Conservation (phyloP, 2,329 filamentous ascomycete species). For the Diaporthe citri region DNA sequence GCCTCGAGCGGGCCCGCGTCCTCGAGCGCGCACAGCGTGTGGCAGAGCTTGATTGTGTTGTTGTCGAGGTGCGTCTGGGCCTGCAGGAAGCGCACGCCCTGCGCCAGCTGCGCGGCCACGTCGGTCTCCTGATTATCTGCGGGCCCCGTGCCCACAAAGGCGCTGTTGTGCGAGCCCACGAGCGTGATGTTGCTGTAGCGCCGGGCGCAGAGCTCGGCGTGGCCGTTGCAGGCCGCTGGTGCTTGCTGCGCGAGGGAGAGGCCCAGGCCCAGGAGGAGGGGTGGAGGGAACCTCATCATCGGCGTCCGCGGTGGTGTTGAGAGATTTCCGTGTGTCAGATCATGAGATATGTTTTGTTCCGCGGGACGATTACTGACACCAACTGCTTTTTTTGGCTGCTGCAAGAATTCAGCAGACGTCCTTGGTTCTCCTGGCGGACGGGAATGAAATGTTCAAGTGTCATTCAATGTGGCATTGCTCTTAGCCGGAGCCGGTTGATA, state of each 20-base stretch:
- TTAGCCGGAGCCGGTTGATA: not conserved
- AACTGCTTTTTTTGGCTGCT: not conserved
- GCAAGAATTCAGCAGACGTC: slow-evolving; percentile 7
- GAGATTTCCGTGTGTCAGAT: not conserved
- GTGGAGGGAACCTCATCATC: not conserved
- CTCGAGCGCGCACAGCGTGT: slow-evolving; percentile 72
- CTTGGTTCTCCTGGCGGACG: not conserved
- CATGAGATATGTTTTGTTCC: not conserved
- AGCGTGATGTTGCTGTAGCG: slow-evolving; percentile 71
- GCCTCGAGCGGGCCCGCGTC: slow-evolving; percentile 68
- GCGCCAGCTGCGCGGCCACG: slow-evolving; percentile 68
- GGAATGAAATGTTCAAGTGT: slow-evolving; percentile 7
- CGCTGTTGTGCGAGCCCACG: slow-evolving; percentile 74
- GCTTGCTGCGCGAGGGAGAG: slow-evolving; percentile 13
- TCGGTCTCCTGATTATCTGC: slow-evolving; percentile 72
- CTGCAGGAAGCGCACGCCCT: slow-evolving; percentile 74
- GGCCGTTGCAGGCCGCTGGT: slow-evolving; percentile 66
- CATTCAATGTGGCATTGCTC: not conserved
- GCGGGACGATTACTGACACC: not conserved
- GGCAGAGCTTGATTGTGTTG: slow-evolving; percentile 70
- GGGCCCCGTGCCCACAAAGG: slow-evolving; percentile 69
- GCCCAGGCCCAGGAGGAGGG: slow-evolving; percentile 1
- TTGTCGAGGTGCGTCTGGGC: slow-evolving; percentile 71
- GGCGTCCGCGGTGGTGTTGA: not conserved
- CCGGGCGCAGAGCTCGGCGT: slow-evolving; percentile 65